Percentiles rank a stretch among this genome's conserved stretches.
phyloP scores from a whole-genome alignment of 306 rosid genomes.

The Prunus dulcis region DNA sequence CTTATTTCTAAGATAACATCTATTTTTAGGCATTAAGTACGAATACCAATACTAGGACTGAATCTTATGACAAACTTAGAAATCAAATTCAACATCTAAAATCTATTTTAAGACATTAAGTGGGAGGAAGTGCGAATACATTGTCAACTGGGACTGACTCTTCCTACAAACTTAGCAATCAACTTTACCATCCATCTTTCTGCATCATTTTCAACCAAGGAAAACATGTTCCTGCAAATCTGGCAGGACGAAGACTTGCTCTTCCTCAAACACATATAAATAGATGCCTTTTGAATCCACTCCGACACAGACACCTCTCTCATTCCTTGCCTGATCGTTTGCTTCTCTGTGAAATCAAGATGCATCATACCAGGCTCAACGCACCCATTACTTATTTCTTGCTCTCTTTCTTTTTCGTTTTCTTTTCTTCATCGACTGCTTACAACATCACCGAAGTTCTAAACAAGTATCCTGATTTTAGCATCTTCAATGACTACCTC shows the following conservation, averaged over 20 bases:
- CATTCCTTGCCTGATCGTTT: too few relatives aligned
- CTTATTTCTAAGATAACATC: too few relatives aligned
- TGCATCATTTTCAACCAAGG: not conserved
- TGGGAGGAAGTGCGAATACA: too few relatives aligned
- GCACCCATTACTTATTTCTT: not conserved
- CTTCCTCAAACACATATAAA: not conserved
- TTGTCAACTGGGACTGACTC: not conserved
- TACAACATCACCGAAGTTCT: not conserved
- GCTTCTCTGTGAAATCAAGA: not conserved
- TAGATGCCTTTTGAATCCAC: not conserved
- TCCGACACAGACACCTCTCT: not conserved
- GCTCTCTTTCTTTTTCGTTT: not conserved
- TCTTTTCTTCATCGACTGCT: not conserved
- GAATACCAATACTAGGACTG: too few relatives aligned
- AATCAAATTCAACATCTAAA: not conserved
- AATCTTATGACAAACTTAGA: not conserved
- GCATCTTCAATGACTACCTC: conserved; percentile 18
- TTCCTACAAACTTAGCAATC: not conserved
- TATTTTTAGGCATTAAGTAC: too few relatives aligned
- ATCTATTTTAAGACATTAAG: not conserved
- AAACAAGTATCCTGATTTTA: not conserved
- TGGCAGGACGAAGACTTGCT: not conserved
- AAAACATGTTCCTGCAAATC: not conserved
- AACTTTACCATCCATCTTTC: not conserved
- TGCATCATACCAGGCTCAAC: not conserved